A percentile compares a stretch with the other conserved stretches of the same genome.
These are phyloP conservation scores for Starmerella riodocensis DNA, from an alignment of 805 yeast genomes.

Conservation along the genomic window DNA sequence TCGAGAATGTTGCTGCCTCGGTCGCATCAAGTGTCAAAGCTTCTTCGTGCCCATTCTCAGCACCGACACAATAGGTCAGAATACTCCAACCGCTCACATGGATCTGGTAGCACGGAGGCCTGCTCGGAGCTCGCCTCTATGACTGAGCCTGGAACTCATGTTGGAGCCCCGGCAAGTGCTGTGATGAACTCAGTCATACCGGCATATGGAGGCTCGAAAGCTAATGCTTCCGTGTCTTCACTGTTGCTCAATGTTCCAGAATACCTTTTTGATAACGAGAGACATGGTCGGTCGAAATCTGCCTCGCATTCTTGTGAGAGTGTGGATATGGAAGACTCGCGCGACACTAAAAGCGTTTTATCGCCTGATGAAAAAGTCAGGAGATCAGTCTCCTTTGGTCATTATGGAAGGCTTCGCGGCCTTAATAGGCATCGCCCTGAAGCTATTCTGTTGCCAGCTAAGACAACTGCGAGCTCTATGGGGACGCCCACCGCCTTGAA, in stretches of 20 bases:
- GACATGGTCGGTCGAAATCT: neutral
- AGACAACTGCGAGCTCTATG: too few species aligned
- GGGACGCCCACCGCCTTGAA: too few species aligned
- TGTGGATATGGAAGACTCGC: too few species aligned
- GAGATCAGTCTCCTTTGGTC: too few species aligned
- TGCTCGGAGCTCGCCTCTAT: neutral
- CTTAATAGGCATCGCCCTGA: too few species aligned
- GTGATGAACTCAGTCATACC: neutral
- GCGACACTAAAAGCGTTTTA: too few species aligned
- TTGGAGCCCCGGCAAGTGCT: neutral
- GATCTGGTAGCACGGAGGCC: neutral
- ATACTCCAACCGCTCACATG: neutral
- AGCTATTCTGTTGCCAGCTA: too few species aligned
- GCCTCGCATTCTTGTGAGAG: neutral
- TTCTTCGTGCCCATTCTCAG: constrained; percentile 2
- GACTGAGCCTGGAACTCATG: neutral
- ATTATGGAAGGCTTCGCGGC: too few species aligned
- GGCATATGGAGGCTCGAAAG: constrained; percentile 6
- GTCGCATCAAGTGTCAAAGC: constrained; percentile 8
- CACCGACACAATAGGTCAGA: constrained; percentile 2
- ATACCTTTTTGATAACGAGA: neutral
- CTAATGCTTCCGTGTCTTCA: constrained; percentile 10
- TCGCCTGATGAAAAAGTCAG: too few species aligned
- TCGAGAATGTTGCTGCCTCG: constrained; percentile 9
- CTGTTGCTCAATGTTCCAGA: constrained; percentile 10